Evolutionary conservation across 352 stramenopile species (phyloP).

Genomic region (Globisporangium iwayamae): DNA sequence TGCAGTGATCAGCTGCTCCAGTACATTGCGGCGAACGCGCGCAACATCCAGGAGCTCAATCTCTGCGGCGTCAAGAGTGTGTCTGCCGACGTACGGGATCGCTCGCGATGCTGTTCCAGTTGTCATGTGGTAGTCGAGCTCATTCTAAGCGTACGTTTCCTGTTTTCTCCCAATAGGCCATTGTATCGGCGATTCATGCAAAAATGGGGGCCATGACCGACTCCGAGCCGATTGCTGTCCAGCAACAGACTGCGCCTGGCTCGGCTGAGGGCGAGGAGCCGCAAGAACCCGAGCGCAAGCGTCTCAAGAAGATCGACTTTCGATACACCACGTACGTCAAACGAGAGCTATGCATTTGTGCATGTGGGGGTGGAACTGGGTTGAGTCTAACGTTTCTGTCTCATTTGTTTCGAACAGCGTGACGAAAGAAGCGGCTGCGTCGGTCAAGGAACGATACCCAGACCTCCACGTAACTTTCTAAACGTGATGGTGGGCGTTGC

Average conservation of each 20-base stretch:
- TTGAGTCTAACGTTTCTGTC: slow-evolving; percentile 1
- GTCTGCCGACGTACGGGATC: slow-evolving; percentile 55
- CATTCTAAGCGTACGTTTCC: not conserved
- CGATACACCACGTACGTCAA: slow-evolving; percentile 81
- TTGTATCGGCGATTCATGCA: slow-evolving; percentile 68
- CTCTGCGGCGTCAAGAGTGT: slow-evolving; percentile 86
- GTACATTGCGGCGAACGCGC: slow-evolving; percentile 62
- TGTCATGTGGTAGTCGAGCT: not conserved
- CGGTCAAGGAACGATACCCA: slow-evolving; percentile 72
- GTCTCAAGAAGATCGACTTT: slow-evolving; percentile 87
- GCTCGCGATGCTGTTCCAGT: not conserved
- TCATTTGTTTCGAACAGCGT: slow-evolving; percentile 32
- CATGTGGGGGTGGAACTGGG: not conserved
- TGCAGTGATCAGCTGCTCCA: slow-evolving; percentile 75
- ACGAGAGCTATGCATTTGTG: not conserved
- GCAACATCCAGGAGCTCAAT: slow-evolving; percentile 85
- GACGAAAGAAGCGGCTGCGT: slow-evolving; percentile 75
- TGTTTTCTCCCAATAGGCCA: slow-evolving; percentile 27
- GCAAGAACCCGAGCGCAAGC: slow-evolving; percentile 72
- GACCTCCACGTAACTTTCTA: slow-evolving; percentile 57
- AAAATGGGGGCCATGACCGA: slow-evolving; percentile 71
- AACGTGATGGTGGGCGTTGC: slow-evolving; percentile 12
- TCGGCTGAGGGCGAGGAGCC: slow-evolving; percentile 26
- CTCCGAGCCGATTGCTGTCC: slow-evolving; percentile 11
- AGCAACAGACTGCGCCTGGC: not conserved